Percentiles rank a stretch among this genome's conserved stretches.
Conservation (phyloP, 805 yeast genomes). For the Candida corydali region DNA sequence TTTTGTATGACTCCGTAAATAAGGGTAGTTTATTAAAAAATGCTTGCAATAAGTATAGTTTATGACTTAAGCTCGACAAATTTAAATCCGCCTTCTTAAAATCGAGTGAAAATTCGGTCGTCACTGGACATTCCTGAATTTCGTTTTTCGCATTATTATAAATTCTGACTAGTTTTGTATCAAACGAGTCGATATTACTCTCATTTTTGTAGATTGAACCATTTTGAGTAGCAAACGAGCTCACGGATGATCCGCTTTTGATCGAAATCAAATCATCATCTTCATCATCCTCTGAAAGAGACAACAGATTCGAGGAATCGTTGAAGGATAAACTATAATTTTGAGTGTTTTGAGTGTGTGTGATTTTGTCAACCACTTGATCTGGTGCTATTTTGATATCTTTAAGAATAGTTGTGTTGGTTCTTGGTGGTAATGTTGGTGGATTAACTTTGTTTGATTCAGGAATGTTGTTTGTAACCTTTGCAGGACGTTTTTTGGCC, state of each 20-base stretch:
- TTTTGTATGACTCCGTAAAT: conserved; percentile 3
- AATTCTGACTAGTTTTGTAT: conserved; percentile 19
- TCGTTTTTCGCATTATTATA: conserved; percentile 34
- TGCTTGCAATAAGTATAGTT: conserved; percentile 19
- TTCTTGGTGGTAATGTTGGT: conserved; percentile 34
- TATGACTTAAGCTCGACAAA: conserved; percentile 3
- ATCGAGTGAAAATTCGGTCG: conserved; percentile 8
- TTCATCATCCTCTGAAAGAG: conserved; percentile 8
- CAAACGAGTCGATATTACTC: conserved; percentile 13
- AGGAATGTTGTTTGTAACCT: conserved; percentile 13
- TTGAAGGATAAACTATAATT: conserved; percentile 4
- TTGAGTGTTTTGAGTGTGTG: background rate
- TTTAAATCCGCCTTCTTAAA: conserved; percentile 1
- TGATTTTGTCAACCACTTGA: background rate
- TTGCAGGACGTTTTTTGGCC: conserved; percentile 18
- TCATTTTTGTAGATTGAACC: conserved; percentile 11
- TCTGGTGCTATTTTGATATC: background rate
- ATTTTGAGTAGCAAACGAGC: conserved; percentile 16
- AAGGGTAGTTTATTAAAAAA: conserved; percentile 18
- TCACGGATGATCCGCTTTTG: conserved; percentile 4
- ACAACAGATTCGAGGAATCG: conserved; percentile 11
- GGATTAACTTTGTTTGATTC: conserved; percentile 6
- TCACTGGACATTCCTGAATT: conserved; percentile 27
- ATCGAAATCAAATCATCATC: conserved; percentile 10
- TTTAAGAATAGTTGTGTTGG: conserved; percentile 14